phyloP scores from a whole-genome alignment of 495 filamentous ascomycete species.

The Podospora bellae-mahoneyi region DNA sequence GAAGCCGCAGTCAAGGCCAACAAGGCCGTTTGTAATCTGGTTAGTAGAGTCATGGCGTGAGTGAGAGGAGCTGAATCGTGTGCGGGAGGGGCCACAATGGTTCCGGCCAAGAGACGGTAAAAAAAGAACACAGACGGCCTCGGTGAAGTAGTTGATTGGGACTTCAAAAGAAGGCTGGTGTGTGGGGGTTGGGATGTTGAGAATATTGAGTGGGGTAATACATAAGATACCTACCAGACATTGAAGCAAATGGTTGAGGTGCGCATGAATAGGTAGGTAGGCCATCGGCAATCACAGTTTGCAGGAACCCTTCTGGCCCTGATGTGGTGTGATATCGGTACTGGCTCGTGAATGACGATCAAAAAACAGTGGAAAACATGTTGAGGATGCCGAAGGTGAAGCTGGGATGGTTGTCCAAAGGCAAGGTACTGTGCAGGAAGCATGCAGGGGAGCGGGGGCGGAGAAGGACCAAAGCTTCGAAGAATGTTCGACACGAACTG shows the following conservation, averaged over 20 bases:
- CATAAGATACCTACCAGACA: too few relatives aligned
- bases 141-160: background rate
- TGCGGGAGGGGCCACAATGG: background rate
- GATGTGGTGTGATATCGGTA: background rate
- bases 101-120: conserved; percentile 2
- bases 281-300: background rate
- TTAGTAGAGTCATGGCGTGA: background rate
- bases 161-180: background rate
- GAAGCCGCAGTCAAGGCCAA: background rate
- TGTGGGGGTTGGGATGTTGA: background rate
- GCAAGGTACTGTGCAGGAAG: background rate
- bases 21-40: background rate
- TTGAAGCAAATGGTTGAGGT: background rate
- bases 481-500: conserved; percentile 2
- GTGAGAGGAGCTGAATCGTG: background rate
- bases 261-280: background rate
- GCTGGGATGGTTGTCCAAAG: background rate
- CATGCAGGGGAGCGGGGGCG: background rate
- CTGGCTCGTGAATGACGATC: background rate
- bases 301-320: background rate
- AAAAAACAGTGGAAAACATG: background rate
- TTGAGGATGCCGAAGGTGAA: background rate
- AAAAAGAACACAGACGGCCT: conserved; percentile 1
- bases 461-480: background rate
- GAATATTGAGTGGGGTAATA: too few relatives aligned